Evolutionary conservation across 106 monocot species (phyloP).

Genomic region (Allium cepa): DNA sequence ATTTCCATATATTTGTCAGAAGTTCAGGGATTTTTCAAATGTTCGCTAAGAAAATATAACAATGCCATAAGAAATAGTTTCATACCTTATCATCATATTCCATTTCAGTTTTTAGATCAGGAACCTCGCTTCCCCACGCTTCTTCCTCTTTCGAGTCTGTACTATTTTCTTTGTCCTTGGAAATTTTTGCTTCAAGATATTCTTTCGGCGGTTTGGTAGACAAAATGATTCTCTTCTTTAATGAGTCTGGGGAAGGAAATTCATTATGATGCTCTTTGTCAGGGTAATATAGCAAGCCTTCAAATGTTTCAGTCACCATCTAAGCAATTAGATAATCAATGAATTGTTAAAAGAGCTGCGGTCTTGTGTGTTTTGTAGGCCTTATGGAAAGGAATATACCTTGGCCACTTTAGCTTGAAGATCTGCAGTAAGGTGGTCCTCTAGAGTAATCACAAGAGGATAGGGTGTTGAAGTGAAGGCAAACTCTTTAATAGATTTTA

Average conservation of each 20-base stretch:
- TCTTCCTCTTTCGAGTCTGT: conserved; percentile 38
- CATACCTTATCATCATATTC: conserved; percentile 51
- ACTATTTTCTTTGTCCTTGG: conserved; percentile 22
- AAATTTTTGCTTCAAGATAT: conserved; percentile 53
- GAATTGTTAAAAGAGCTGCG: too few relatives aligned
- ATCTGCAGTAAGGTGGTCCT: conserved; percentile 30
- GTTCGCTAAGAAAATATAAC: too few relatives aligned
- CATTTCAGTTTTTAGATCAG: conserved; percentile 55
- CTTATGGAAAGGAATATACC: conserved; percentile 7
- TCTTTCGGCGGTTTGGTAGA: conserved; percentile 94
- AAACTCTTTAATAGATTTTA: conserved; percentile 28
- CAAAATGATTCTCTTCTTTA: conserved; percentile 57
- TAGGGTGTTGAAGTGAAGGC: conserved; percentile 17
- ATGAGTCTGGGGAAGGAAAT: conserved; percentile 76
- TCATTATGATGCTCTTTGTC: conserved; percentile 36
- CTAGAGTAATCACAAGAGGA: conserved; percentile 28
- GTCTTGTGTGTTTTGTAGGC: too few relatives aligned
- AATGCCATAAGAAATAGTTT: not conserved
- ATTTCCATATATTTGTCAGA: not conserved
- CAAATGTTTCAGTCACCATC: conserved; percentile 66
- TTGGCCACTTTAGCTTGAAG: conserved; percentile 30
- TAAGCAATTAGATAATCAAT: not conserved
- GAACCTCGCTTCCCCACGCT: conserved; percentile 67
- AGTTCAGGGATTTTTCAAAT: too few relatives aligned
- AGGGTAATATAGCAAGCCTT: conserved; percentile 70